These are phyloP conservation scores for Spinellus fusiger DNA, from an alignment of 192 early-diverging fungal species.

Conservation along the genomic window DNA sequence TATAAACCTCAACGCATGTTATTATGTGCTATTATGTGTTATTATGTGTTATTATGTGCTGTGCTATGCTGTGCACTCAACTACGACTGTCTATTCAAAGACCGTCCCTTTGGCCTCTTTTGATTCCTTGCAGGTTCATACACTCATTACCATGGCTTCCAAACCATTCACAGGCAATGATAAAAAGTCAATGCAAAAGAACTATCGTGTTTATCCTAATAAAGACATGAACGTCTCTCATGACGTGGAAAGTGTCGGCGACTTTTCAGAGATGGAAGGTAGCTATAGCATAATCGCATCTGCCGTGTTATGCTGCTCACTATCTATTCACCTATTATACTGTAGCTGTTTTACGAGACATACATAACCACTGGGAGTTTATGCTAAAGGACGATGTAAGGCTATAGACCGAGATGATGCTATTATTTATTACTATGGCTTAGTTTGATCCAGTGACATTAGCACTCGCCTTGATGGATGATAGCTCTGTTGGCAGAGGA, in stretches of 20 bases:
- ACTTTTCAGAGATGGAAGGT: slow-evolving; percentile 30
- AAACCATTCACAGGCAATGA: no score
- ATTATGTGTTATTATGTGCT: no score
- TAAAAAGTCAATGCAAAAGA: no score
- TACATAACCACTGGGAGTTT: slow-evolving; percentile 48
- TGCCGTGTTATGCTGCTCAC: not conserved
- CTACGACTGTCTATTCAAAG: no score
- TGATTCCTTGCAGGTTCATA: no score
- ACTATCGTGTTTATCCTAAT: no score
- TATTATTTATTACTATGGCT: not conserved
- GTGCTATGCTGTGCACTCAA: no score
- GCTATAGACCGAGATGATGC: not conserved
- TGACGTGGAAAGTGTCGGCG: not conserved
- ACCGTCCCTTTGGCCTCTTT: no score
- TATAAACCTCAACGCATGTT: no score
- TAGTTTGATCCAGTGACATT: slow-evolving; percentile 70
- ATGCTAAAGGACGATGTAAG: slow-evolving; percentile 51
- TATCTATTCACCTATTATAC: not conserved
- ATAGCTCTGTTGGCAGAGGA: slow-evolving; percentile 57
- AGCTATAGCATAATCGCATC: not conserved
- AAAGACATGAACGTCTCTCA: no score
- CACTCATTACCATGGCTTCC: no score
- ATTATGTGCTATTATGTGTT: no score
- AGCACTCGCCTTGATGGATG: slow-evolving; percentile 69
- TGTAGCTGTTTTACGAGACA: slow-evolving; percentile 28